These are phyloP conservation scores for Lachnellula hyalina DNA, from an alignment of 2,329 filamentous ascomycete species.

Conservation along the genomic window DNA sequence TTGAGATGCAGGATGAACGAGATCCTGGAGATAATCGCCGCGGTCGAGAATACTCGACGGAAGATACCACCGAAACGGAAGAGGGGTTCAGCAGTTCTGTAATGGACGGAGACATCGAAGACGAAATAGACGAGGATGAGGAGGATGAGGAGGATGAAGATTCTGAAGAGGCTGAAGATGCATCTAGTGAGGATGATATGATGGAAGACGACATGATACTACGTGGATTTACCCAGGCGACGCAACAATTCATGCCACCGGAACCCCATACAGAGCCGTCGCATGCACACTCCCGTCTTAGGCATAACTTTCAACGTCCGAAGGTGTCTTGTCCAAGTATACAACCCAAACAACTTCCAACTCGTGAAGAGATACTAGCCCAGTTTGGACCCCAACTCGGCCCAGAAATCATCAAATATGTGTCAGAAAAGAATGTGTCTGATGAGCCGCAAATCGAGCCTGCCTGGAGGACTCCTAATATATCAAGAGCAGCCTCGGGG, in stretches of 20 bases:
- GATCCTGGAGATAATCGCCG: slow-evolving; percentile 36
- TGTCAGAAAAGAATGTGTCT: slow-evolving; percentile 19
- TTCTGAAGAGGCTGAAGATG: slow-evolving; percentile 17
- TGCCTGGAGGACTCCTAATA: slow-evolving; percentile 24
- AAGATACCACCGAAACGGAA: slow-evolving; percentile 17
- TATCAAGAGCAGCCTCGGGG: neutral
- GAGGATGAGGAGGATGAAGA: slow-evolving; percentile 27
- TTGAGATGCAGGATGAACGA: slow-evolving; percentile 54
- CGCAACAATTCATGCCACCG: slow-evolving; percentile 14
- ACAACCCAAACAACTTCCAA: slow-evolving; percentile 15
- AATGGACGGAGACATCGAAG: slow-evolving; percentile 16
- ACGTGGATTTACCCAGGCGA: slow-evolving; percentile 26
- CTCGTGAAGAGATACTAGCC: slow-evolving; percentile 24
- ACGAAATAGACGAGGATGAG: slow-evolving; percentile 26
- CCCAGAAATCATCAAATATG: slow-evolving; percentile 25
- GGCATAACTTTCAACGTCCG: neutral
- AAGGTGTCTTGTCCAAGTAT: neutral
- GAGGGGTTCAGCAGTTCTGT: slow-evolving; percentile 7
- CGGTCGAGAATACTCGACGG: slow-evolving; percentile 10
- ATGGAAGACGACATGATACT: slow-evolving; percentile 30
- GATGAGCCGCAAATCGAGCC: slow-evolving; percentile 23
- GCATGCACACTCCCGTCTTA: neutral
- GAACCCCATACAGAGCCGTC: slow-evolving; percentile 6
- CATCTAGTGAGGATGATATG: slow-evolving; percentile 24
- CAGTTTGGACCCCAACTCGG: slow-evolving; percentile 29